Percentiles rank a stretch among this genome's conserved stretches.
phyloP scores from a whole-genome alignment of 345 rosid species.

The Pelargonium nanum region DNA sequence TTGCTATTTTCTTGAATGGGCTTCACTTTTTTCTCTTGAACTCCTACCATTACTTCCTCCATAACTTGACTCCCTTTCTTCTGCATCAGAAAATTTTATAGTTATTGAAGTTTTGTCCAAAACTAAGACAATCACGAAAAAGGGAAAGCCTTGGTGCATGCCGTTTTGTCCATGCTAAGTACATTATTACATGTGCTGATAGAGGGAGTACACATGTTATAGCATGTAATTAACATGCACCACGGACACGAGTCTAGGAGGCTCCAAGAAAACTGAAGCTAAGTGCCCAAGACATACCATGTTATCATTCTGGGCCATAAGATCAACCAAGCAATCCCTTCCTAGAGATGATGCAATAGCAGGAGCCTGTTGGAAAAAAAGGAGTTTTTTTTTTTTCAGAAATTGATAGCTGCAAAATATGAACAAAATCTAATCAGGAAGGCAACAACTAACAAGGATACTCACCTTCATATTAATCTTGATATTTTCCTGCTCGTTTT shows the following conservation, averaged over 20 bases:
- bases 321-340: conserved; percentile 9
- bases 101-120: background rate
- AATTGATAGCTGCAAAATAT: conserved; percentile 18
- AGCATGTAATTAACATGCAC: no score
- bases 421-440: conserved; percentile 12
- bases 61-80: conserved; percentile 10
- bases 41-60: conserved; percentile 10
- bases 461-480: conserved; percentile 59
- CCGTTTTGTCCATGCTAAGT: no score
- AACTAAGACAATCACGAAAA: background rate
- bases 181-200: no score
- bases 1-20: conserved; percentile 12
- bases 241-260: no score
- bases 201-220: no score
- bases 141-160: no score
- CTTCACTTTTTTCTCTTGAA: conserved; percentile 11
- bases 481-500: conserved; percentile 23
- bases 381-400: conserved; percentile 12
- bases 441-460: conserved; percentile 12
- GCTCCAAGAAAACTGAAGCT: no score
- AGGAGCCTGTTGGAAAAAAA: conserved; percentile 34
- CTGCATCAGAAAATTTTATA: conserved; percentile 5
- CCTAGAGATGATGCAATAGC: conserved; percentile 25
- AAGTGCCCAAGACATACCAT: conserved; percentile 13
- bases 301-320: conserved; percentile 6